Conservation (phyloP, 1,139 yeast genomes). For the Lodderomyces orthopsilosis region DNA sequence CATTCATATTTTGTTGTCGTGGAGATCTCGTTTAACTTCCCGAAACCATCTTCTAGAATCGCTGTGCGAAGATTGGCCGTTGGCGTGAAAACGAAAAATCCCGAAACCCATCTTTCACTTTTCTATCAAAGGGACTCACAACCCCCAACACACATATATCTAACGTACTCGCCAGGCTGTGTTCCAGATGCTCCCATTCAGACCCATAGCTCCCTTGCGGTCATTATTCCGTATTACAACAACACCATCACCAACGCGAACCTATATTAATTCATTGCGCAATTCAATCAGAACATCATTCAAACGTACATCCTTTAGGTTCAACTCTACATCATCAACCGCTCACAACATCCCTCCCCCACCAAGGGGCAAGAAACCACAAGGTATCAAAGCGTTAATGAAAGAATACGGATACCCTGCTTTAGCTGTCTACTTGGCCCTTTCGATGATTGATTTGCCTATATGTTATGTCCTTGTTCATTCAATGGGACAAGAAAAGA, state of each 20-base stretch:
- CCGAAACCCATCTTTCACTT: neutral
- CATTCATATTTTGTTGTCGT: too few relatives aligned
- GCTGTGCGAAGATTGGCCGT: neutral
- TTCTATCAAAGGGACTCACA: too few relatives aligned
- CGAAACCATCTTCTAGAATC: too few relatives aligned
- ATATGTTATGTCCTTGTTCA: slow-evolving; percentile 80
- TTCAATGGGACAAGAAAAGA: slow-evolving; percentile 78
- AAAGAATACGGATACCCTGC: slow-evolving; percentile 92
- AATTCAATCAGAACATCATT: neutral
- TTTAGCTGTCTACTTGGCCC: slow-evolving; percentile 72
- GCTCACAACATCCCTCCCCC: slow-evolving; percentile 6
- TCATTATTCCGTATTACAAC: neutral
- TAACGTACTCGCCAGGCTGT: too few relatives aligned
- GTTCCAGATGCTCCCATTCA: slow-evolving; percentile 5
- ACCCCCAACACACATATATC: too few relatives aligned
- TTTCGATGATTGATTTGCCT: slow-evolving; percentile 77
- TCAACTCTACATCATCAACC: slow-evolving; percentile 23
- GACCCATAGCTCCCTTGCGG: slow-evolving; percentile 1
- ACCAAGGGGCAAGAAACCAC: slow-evolving; percentile 15
- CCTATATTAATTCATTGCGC: slow-evolving; percentile 1
- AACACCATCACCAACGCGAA: neutral
- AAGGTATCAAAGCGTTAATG: slow-evolving; percentile 66
- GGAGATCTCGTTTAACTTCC: too few relatives aligned
- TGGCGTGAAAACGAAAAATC: neutral
- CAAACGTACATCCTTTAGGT: slow-evolving; percentile 14